A percentile compares a stretch with the other conserved stretches of the same genome.
Evolutionary conservation across 2,329 filamentous ascomycete genomes (phyloP).

Genomic region (Cladosporium sp.): DNA sequence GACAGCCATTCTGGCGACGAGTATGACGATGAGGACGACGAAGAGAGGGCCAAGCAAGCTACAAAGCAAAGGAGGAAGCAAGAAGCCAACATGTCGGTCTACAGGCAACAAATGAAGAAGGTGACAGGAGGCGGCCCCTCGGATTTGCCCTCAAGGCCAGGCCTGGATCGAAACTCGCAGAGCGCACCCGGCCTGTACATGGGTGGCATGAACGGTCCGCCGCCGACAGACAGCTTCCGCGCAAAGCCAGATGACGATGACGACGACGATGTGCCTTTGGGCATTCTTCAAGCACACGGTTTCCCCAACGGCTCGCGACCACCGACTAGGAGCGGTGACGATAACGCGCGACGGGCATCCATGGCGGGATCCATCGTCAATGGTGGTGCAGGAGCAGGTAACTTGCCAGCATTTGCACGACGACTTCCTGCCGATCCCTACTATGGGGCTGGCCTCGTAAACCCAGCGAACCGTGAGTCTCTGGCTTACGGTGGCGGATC

Average conservation of each 20-base stretch:
- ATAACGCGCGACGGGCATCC: constrained; percentile 45
- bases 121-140: constrained; percentile 68
- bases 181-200: constrained; percentile 23
- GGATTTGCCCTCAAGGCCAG: constrained; percentile 46
- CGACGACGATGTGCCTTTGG: constrained; percentile 82
- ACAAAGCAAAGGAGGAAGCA: constrained; percentile 77
- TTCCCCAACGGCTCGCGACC: constrained; percentile 75
- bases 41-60: constrained; percentile 65
- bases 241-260: constrained; percentile 53
- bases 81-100: constrained; percentile 82
- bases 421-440: constrained; percentile 81
- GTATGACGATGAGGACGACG: constrained; percentile 68
- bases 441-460: constrained; percentile 69
- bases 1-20: constrained; percentile 52
- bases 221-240: constrained; percentile 20
- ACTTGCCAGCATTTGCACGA: constrained; percentile 74
- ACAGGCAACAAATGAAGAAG: constrained; percentile 95
- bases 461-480: constrained; percentile 66
- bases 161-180: constrained; percentile 47
- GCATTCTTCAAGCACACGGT: constrained; percentile 80
- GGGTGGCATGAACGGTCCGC: constrained; percentile 26
- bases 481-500: constrained; percentile 46
- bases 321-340: constrained; percentile 59
- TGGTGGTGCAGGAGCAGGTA: constrained; percentile 39
- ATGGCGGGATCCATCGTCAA: constrained; percentile 49